Evolutionary conservation across 139 green algal species (phyloP).

Genomic region (Micractinium conductrix): DNA sequence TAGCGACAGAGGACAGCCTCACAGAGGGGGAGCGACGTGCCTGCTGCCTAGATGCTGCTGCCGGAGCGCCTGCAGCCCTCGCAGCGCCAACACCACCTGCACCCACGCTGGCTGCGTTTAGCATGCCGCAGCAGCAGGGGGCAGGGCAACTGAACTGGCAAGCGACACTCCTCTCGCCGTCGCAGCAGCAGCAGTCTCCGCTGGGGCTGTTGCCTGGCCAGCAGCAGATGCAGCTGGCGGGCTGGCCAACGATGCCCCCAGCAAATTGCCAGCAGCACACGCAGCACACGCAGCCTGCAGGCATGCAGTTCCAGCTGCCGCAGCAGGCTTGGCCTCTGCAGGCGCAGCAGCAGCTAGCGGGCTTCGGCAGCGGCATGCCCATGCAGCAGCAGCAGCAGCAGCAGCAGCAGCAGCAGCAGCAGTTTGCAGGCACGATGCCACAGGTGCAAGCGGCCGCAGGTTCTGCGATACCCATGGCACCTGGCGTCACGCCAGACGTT

Average conservation of each 20-base stretch:
- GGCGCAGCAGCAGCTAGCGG: not conserved
- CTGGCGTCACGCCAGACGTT: not conserved
- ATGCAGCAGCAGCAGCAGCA: not conserved
- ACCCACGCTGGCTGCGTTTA: not conserved
- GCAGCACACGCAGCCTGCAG: not conserved
- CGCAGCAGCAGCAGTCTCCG: not conserved
- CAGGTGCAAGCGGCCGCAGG: too few relatives aligned
- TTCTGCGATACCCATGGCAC: too few relatives aligned
- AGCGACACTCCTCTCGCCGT: too few relatives aligned
- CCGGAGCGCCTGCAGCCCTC: not conserved
- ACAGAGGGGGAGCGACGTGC: not conserved
- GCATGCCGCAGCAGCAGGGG: not conserved
- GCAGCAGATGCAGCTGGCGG: not conserved
- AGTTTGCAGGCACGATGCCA: not conserved
- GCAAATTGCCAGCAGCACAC: too few relatives aligned
- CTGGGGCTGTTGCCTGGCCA: not conserved
- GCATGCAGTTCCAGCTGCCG: not conserved
- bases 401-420: not conserved
- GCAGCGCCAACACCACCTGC: conserved; percentile 7
- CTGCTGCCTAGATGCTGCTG: not conserved
- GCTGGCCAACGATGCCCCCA: not conserved
- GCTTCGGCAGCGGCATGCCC: not conserved
- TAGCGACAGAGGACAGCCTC: not conserved
- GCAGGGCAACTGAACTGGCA: too few relatives aligned
- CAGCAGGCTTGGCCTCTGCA: not conserved